Evolutionary conservation across 2,329 filamentous ascomycete species (phyloP).

Genomic region (Colletotrichum godetiae): DNA sequence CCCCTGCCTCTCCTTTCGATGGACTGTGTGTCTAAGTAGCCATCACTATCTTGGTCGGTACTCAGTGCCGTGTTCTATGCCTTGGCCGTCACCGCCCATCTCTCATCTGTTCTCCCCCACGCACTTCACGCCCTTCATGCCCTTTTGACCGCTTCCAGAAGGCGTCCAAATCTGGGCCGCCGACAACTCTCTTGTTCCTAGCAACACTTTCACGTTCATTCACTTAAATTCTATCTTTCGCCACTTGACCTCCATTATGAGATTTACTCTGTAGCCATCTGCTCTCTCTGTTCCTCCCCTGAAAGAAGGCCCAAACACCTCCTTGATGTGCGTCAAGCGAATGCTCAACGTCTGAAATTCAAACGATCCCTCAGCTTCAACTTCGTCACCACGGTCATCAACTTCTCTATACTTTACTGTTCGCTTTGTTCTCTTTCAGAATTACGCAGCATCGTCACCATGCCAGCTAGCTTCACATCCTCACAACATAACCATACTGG

Average conservation of each 20-base stretch:
- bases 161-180: not conserved
- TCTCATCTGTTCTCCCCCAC: not conserved
- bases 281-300: not conserved
- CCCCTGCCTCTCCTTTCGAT: not conserved
- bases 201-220: not conserved
- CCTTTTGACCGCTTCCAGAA: not conserved
- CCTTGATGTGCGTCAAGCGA: not conserved
- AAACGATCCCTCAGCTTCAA: not conserved
- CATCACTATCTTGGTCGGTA: not conserved
- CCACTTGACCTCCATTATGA: not conserved
- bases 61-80: not conserved
- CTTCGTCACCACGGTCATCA: not conserved
- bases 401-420: too few relatives aligned
- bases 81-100: not conserved
- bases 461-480: not conserved
- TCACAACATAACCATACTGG: not conserved
- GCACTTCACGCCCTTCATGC: not conserved
- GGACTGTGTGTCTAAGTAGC: not conserved
- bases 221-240: not conserved
- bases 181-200: not conserved
- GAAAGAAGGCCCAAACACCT: not conserved
- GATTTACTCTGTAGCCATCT: not conserved
- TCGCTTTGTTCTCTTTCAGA: not conserved
- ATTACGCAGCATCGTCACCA: not conserved
- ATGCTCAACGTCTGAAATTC: not conserved